Evolutionary conservation across 2,329 filamentous ascomycete genomes (phyloP).

Genomic region (Stachybotrys chartarum): DNA sequence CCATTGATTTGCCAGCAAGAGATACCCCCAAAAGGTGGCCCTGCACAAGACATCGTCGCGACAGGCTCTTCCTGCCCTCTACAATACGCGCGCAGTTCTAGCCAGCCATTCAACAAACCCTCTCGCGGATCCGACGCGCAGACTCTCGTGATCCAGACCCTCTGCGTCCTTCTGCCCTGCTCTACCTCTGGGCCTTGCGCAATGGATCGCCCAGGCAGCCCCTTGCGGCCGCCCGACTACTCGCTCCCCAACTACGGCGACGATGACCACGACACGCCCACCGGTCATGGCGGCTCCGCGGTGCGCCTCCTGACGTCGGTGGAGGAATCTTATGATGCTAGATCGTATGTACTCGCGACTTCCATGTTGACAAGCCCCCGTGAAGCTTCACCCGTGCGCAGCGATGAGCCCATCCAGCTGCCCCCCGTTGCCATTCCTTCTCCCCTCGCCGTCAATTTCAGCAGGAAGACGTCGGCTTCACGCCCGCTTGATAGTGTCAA

Average conservation of each 20-base stretch:
- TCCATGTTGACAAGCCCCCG: neutral
- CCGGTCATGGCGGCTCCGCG: slow-evolving; percentile 41
- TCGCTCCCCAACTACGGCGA: slow-evolving; percentile 45
- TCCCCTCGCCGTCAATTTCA: neutral
- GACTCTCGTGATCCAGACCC: neutral
- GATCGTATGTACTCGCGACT: slow-evolving; percentile 45
- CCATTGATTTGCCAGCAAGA: no score
- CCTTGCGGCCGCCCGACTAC: slow-evolving; percentile 50
- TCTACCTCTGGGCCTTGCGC: neutral
- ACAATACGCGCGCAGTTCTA: no score
- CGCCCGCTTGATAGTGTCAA: slow-evolving; percentile 5
- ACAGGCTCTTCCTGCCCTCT: no score
- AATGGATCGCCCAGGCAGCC: slow-evolving; percentile 46
- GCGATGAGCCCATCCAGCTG: neutral
- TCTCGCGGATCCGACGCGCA: no score
- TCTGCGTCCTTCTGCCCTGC: neutral
- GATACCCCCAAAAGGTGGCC: no score
- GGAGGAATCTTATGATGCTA: slow-evolving; percentile 45
- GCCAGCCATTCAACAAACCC: no score
- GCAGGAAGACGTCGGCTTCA: neutral
- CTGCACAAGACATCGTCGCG: no score
- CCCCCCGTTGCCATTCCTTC: neutral
- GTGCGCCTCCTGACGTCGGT: slow-evolving; percentile 57
- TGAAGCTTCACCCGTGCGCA: neutral
- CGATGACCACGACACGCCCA: slow-evolving; percentile 43